Evolutionary conservation across 108 stramenopile genomes (phyloP).

Genomic region (Nitzschia sp.): DNA sequence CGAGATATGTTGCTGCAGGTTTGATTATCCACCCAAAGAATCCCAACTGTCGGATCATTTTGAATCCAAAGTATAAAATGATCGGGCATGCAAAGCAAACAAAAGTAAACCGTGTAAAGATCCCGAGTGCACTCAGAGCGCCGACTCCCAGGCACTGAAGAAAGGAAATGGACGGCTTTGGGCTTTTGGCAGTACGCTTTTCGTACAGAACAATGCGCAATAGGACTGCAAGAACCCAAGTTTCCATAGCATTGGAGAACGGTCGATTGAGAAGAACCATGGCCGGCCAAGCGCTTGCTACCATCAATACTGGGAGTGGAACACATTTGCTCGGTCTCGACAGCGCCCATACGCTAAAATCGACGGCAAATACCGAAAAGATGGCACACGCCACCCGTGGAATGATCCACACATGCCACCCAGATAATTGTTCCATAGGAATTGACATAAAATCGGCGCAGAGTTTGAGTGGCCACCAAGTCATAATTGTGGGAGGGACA

Average conservation of each 20-base stretch:
- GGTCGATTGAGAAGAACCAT: conserved; percentile 64
- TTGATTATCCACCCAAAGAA: not conserved
- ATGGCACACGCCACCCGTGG: conserved; percentile 68
- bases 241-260: conserved; percentile 80
- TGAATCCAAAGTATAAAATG: conserved; percentile 38
- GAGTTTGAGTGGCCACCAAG: conserved; percentile 53
- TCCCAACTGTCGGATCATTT: conserved; percentile 14
- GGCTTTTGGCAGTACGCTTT: not conserved
- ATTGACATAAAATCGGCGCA: conserved; percentile 27
- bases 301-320: conserved; percentile 46
- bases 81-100: conserved; percentile 64
- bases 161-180: conserved; percentile 10
- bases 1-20: not conserved
- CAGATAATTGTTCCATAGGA: conserved; percentile 42
- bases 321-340: not conserved
- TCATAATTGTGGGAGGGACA: conserved; percentile 69
- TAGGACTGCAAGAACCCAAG: conserved; percentile 60
- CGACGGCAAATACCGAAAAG: conserved; percentile 55
- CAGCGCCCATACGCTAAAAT: conserved; percentile 54
- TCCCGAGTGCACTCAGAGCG: conserved; percentile 53
- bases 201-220: conserved; percentile 30
- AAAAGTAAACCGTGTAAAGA: conserved; percentile 80
- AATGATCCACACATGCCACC: conserved; percentile 60
- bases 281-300: conserved; percentile 72
- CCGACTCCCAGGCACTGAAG: conserved; percentile 35